A percentile compares a stretch with the other conserved stretches of the same genome.
Conservation (phyloP, 331 rosid genomes). For the Phaseolus coccineus region DNA sequence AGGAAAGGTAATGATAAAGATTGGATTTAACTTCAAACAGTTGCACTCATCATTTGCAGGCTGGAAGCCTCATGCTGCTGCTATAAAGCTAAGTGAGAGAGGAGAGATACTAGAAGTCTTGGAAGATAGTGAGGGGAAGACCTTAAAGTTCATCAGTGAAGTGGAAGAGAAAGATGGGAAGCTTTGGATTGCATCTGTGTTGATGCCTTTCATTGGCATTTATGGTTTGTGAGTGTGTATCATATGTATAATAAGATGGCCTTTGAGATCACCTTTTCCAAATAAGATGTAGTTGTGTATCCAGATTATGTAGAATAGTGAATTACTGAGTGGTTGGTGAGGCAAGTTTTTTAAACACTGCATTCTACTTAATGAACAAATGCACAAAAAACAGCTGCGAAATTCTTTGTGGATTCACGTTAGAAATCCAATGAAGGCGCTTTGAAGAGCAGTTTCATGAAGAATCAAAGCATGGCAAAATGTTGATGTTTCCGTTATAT, state of each 20-base stretch:
- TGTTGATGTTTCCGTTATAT: no score
- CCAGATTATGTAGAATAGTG: conserved; percentile 4
- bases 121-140: conserved; percentile 83
- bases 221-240: conserved; percentile 39
- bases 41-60: conserved; percentile 67
- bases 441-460: no score
- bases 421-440: no score
- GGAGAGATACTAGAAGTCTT: conserved; percentile 72
- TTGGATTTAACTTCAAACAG: conserved; percentile 65
- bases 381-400: neutral
- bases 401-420: neutral
- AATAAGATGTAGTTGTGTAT: conserved; percentile 15
- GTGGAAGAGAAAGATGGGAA: conserved; percentile 90
- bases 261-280: neutral
- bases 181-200: conserved; percentile 86
- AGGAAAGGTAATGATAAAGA: conserved; percentile 61
- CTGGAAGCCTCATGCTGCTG: conserved; percentile 73
- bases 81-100: conserved; percentile 67
- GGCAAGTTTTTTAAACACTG: neutral
- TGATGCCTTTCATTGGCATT: conserved; percentile 82
- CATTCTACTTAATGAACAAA: neutral
- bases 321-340: conserved; percentile 10
- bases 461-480: no score
- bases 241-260: conserved; percentile 1
- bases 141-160: conserved; percentile 79